A percentile compares a stretch with the other conserved stretches of the same genome.
Evolutionary conservation across 257 asterid species (phyloP).

Genomic region (Anisodus tanguticus): DNA sequence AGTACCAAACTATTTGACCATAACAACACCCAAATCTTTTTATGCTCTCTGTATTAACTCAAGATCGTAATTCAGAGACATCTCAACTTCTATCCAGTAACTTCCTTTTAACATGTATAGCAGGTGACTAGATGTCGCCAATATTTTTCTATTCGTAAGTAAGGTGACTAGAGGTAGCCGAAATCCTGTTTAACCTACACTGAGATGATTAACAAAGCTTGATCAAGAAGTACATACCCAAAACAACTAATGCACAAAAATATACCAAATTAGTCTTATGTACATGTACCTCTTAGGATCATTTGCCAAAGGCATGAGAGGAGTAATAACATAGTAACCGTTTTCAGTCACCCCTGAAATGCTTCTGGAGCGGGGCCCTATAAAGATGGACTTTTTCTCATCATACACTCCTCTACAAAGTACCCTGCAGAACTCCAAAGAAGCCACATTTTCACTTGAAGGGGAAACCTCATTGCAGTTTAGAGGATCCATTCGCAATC

Average conservation of each 20-base stretch:
- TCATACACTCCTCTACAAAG: slow-evolving; percentile 77
- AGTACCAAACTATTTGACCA: not conserved
- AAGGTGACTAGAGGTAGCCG: not conserved
- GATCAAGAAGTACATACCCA: not conserved
- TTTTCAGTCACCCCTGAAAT: slow-evolving; percentile 97
- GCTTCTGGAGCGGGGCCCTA: slow-evolving; percentile 97
- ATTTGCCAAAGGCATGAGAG: slow-evolving; percentile 66
- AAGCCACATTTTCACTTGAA: slow-evolving; percentile 48
- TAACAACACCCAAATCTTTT: not conserved
- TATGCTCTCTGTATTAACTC: not conserved
- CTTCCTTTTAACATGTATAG: not conserved
- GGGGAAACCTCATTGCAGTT: slow-evolving; percentile 53
- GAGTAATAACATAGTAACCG: slow-evolving; percentile 86
- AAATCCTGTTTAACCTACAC: not conserved
- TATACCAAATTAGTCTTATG: not conserved
- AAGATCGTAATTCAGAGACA: not conserved
- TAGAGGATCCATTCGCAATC: slow-evolving; percentile 69
- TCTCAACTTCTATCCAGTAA: not conserved
- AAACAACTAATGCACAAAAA: slow-evolving; percentile 13
- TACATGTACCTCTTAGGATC: slow-evolving; percentile 65
- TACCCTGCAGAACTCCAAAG: slow-evolving; percentile 81
- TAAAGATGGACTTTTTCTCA: slow-evolving; percentile 70
- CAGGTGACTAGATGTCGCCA: not conserved
- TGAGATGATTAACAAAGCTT: not conserved
- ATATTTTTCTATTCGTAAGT: no score